These are phyloP conservation scores for Passalora sequoiae DNA, from an alignment of 2,329 filamentous ascomycete genomes.

Conservation along the genomic window DNA sequence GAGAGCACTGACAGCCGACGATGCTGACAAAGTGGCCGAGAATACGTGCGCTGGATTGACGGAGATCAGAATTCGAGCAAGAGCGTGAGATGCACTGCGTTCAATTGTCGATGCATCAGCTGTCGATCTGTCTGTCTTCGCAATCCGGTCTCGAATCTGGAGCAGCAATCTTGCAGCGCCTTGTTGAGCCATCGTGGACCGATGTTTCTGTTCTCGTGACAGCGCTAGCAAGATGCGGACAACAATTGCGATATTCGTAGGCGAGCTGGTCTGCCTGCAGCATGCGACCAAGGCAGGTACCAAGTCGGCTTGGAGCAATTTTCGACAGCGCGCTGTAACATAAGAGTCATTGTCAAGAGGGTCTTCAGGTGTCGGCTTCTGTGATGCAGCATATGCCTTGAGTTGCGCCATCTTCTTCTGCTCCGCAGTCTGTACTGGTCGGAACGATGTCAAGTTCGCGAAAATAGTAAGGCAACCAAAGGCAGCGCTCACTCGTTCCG, in stretches of 20 bases:
- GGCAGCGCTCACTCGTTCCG: slow-evolving; percentile 46
- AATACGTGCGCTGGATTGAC: slow-evolving; percentile 64
- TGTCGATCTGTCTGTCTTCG: slow-evolving; percentile 42
- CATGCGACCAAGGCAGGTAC: slow-evolving; percentile 68
- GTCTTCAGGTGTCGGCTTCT: slow-evolving; percentile 58
- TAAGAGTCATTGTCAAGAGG: slow-evolving; percentile 70
- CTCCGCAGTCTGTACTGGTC: slow-evolving; percentile 74
- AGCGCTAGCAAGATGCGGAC: slow-evolving; percentile 73
- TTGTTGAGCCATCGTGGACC: slow-evolving; percentile 82
- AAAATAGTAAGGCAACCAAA: slow-evolving; percentile 86
- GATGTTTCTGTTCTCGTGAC: slow-evolving; percentile 65
- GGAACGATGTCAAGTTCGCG: slow-evolving; percentile 76
- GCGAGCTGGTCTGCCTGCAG: slow-evolving; percentile 44
- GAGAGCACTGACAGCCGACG: slow-evolving; percentile 77
- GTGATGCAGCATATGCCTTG: slow-evolving; percentile 87
- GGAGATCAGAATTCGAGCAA: slow-evolving; percentile 63
- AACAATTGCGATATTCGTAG: slow-evolving; percentile 65
- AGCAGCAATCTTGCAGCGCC: slow-evolving; percentile 85
- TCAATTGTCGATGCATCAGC: slow-evolving; percentile 30
- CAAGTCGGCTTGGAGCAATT: slow-evolving; percentile 71
- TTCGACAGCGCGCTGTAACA: slow-evolving; percentile 69
- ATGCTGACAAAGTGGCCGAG: slow-evolving; percentile 65
- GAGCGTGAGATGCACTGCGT: slow-evolving; percentile 31
- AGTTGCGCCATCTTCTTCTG: slow-evolving; percentile 87
- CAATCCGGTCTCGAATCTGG: slow-evolving; percentile 60